Base-by-base conservation (phyloP, 208 protist species). In the Leptomonas seymouri region DNA sequence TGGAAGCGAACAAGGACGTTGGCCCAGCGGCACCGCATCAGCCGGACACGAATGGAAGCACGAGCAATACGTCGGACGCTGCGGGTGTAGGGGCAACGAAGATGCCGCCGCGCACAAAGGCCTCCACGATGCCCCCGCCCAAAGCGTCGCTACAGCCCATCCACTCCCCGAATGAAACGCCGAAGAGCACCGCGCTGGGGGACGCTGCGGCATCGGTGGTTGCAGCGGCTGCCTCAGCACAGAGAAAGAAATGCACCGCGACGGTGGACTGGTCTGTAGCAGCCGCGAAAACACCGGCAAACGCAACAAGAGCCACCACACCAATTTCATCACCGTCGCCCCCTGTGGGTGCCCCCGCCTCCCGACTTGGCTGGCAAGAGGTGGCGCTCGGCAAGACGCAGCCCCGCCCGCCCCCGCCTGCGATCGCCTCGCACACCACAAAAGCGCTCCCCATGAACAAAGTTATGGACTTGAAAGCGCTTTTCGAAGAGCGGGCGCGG, bases 401-500 rank as follows among this genome's bases (percentile, higher is more conserved):
- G 63, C 70, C 80, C 3, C 74, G 84, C 6, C 89, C 81, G 30
- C 86, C 84, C 12, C 51, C 67, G 18, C 89, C 86, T 3, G 85
- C 89, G 4, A 46, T 89, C 45, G 85, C 82, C 55, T 87, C 81
- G 21, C 67, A 79, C 25, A 55, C 81, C 12, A 63, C 55, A 15
- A 80, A 73, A 20, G 63, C 49, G 15, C 42, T 75, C 12, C 34
- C 80, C 21, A 8, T 49, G 36, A 56, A 57, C 28, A 85, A 89
- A 56, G 82, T 85, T 30, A 74, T 79, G 28, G 78, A 82, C 31
- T 30, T 94, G 25, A 87, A 84, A 16, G 62, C 76, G 15, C 81
- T 81, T 7, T 94, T 89, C 61, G 84, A 74, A 9, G 87, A 91
- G 46, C 86, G 88, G n/a, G 81, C 86, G 63, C 76, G 83, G 28